These are phyloP conservation scores for Spatholobus suberectus DNA, from an alignment of 306 rosid species.

Conservation along the genomic window DNA sequence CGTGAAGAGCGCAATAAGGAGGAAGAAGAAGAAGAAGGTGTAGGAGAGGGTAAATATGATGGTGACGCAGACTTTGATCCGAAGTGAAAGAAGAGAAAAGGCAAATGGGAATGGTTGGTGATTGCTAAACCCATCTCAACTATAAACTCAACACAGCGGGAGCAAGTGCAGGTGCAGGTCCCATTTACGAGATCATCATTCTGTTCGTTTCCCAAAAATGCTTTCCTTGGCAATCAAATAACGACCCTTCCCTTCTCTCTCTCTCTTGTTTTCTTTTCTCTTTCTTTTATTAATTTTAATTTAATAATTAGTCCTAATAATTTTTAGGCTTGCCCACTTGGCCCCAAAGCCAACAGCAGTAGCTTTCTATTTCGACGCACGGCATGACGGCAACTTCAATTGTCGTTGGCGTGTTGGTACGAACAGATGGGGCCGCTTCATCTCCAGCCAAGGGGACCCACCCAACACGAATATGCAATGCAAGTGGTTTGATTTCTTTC, in stretches of 20 bases:
- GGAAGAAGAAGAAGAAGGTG: constrained; percentile 23
- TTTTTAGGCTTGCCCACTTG: too few relatives aligned
- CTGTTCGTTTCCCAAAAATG: constrained; percentile 14
- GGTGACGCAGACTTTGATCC: constrained; percentile 71
- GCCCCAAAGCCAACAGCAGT: too few relatives aligned
- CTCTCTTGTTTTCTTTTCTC: neutral
- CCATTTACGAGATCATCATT: constrained; percentile 42
- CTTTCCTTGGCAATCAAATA: constrained; percentile 36
- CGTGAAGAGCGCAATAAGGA: constrained; percentile 53
- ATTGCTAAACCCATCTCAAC: constrained; percentile 65
- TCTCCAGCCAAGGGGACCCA: neutral
- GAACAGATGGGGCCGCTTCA: neutral
- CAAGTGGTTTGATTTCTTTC: neutral
- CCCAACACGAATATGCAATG: neutral
- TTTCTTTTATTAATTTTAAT: neutral
- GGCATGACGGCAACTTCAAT: neutral
- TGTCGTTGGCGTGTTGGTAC: neutral
- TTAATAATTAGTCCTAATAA: neutral
- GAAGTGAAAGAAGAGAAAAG: constrained; percentile 71
- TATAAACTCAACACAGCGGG: constrained; percentile 40
- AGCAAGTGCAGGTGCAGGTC: constrained; percentile 1
- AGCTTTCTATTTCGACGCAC: neutral
- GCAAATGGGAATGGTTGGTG: constrained; percentile 55
- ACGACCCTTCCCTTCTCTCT: neutral
- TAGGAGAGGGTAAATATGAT: constrained; percentile 9